Evolutionary conservation across 192 early-diverging fungal genomes (phyloP).

Genomic region (Gigaspora rosea): DNA sequence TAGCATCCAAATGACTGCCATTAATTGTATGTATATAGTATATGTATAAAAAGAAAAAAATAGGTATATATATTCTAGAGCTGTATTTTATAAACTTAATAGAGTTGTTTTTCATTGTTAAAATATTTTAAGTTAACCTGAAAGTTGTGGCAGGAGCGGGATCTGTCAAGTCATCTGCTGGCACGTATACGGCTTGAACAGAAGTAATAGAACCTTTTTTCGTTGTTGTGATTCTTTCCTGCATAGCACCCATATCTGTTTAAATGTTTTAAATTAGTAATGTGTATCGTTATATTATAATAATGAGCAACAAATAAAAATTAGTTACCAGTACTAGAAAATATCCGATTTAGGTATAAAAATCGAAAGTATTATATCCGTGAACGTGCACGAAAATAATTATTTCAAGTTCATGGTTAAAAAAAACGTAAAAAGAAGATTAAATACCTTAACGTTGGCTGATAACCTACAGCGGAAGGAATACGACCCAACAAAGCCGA

Average conservation of each 20-base stretch:
- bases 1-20: slow-evolving; percentile 94
- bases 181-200: slow-evolving; percentile 97
- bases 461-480: slow-evolving; percentile 99
- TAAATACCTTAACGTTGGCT: slow-evolving; percentile 69
- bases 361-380: too few relatives aligned
- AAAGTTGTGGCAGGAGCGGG: slow-evolving; percentile 99
- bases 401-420: background rate
- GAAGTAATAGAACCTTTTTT: slow-evolving; percentile 99
- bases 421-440: background rate
- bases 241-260: slow-evolving; percentile 99
- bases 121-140: background rate
- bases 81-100: too few relatives aligned
- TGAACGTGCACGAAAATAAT: too few relatives aligned
- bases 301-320: background rate
- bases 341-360: background rate
- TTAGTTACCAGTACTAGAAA: background rate
- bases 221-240: slow-evolving; percentile 99
- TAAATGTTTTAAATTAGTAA: background rate
- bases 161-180: slow-evolving; percentile 99
- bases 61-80: too few relatives aligned
- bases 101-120: too few relatives aligned
- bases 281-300: background rate
- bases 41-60: background rate
- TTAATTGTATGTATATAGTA: background rate
- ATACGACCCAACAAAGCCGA: slow-evolving; percentile 99